A percentile compares a stretch with the other conserved stretches of the same genome.
These are phyloP conservation scores for Gaertneriomyces semiglobifer DNA, from an alignment of 192 early-diverging fungal genomes.

Conservation along the genomic window DNA sequence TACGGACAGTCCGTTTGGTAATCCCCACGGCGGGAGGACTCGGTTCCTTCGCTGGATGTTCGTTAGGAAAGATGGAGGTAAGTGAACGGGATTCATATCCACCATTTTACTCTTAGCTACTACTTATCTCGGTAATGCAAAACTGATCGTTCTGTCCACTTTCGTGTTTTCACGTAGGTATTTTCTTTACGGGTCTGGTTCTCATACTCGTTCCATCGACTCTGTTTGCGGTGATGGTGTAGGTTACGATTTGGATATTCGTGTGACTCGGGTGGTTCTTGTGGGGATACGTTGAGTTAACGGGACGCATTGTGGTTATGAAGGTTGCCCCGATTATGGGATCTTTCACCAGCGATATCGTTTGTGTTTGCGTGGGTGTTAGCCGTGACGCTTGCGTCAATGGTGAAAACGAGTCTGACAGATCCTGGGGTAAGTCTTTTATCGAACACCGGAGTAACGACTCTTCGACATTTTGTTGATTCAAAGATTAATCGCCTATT, in stretches of 20 bases:
- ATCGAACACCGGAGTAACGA: neutral
- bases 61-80: no score
- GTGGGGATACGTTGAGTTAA: neutral
- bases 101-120: neutral
- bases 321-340: slow-evolving; percentile 17
- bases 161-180: slow-evolving; percentile 14
- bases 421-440: slow-evolving; percentile 42
- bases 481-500: neutral
- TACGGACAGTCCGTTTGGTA: no score
- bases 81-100: no score
- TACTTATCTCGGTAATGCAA: neutral
- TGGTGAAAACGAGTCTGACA: slow-evolving; percentile 36
- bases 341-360: slow-evolving; percentile 9
- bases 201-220: slow-evolving; percentile 28
- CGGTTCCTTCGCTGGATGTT: no score
- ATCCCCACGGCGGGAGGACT: no score
- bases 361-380: slow-evolving; percentile 37
- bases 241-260: slow-evolving; percentile 12
- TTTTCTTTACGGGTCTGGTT: slow-evolving; percentile 28
- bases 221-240: slow-evolving; percentile 31
- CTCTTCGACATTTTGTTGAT: neutral
- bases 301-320: neutral
- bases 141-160: neutral
- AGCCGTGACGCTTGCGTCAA: slow-evolving; percentile 23
- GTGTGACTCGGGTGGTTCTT: neutral